A percentile compares a stretch with the other conserved stretches of the same genome.
Conservation (phyloP, 495 filamentous ascomycete genomes). For the Podospora anserina region DNA sequence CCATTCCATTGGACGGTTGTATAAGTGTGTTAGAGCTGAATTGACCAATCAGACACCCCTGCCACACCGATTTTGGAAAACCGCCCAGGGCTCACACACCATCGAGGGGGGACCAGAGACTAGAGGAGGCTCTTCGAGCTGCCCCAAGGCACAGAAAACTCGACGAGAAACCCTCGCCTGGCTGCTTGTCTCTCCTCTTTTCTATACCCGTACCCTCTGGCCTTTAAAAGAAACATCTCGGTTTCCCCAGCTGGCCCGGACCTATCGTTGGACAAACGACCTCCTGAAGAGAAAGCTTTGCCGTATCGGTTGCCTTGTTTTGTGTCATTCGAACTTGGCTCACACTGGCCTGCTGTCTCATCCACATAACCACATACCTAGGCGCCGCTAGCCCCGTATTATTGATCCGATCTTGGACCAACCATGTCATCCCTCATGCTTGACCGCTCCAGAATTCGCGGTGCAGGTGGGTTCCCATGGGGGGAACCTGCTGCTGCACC, state of each 20-base stretch:
- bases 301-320: constrained; percentile 21
- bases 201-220: not conserved
- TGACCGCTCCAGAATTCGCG: constrained; percentile 12
- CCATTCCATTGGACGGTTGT: constrained; percentile 9
- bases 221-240: constrained; percentile 11
- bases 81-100: not conserved
- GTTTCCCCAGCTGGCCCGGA: constrained; percentile 12
- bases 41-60: constrained; percentile 22
- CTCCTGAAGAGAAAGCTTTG: constrained; percentile 11
- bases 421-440: constrained; percentile 20
- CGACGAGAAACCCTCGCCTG: constrained; percentile 1
- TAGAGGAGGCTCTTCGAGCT: constrained; percentile 16
- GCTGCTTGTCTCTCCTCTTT: constrained; percentile 15
- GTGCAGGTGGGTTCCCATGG: not conserved
- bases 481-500: constrained; percentile 8
- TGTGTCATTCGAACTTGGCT: constrained; percentile 12
- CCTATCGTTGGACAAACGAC: constrained; percentile 14
- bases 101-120: constrained; percentile 4
- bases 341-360: constrained; percentile 19
- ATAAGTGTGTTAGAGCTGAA: constrained; percentile 2
- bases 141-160: constrained; percentile 18
- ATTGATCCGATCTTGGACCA: constrained; percentile 16
- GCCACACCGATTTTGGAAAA: constrained; percentile 12
- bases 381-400: constrained; percentile 14
- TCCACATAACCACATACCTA: constrained; percentile 17